Evolutionary conservation across 2,329 filamentous ascomycete genomes (phyloP), one percentile per base, ranked within the genome.

Genomic region (Arthrocladium fulminans): DNA sequence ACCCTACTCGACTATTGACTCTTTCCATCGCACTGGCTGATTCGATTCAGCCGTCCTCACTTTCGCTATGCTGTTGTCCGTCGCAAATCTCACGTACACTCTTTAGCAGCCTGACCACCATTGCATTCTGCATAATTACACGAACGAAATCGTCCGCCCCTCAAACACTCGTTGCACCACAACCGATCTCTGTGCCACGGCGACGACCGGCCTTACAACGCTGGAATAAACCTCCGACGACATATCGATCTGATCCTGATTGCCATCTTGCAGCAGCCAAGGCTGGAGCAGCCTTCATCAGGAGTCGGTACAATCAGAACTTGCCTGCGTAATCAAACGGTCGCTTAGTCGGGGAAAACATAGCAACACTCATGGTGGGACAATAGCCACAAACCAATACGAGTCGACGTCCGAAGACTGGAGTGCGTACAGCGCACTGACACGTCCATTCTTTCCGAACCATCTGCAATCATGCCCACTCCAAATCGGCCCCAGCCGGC

Each of bases 401-500:
- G 37, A 24, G 9, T 22, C n/a, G 37, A 40, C 37, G 4, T 4
- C 22, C 4, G 7, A 24, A 35, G 39, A 19, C 6, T 43, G 40
- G 41, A 30, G 32, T 44, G 41, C 19, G 15, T 23, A n/a, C 19
- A 9, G 43, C 43, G 43, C 43, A 45, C 43, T 35, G 43, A 45
- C 43, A 19, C 29, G 20, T 37, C 30, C 23, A 17, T 37, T 27
- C 20, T 45, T 20, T 30, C 30, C 32, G 7, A 19, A 22, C 29
- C 24, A 25, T 22, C 34, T 20, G 19, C 44, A 40, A 57, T 50
- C 48, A 73, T 73, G 71, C 74, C 75, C 59, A 65, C 75, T 55
- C 74, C 75, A 50, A 73, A 71, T 57, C 75, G 83, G 65, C 84
- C 84, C 50, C 79, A 80, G 61, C 76, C 76, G 57, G 75, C 72